These are phyloP conservation scores for Coemansia sp. DNA, from an alignment of 192 early-diverging fungal species.

Conservation along the genomic window DNA sequence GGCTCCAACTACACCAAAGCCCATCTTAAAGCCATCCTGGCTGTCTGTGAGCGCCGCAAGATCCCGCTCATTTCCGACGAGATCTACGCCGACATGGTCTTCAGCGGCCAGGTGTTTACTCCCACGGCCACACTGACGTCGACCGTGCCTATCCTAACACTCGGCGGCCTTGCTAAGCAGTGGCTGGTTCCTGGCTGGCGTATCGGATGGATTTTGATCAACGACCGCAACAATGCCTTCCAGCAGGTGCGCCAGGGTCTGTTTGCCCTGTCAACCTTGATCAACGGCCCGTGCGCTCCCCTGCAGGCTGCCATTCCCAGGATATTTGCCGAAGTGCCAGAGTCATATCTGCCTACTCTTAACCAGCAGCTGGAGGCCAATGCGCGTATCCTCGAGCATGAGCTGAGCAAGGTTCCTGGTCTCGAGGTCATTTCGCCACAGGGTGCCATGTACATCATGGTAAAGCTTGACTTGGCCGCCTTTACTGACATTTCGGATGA, in stretches of 20 bases:
- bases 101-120: slow-evolving; percentile 58
- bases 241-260: slow-evolving; percentile 66
- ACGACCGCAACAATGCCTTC: slow-evolving; percentile 58
- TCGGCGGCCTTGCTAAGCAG: slow-evolving; percentile 85
- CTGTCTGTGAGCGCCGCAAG: slow-evolving; percentile 67
- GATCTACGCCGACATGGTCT: slow-evolving; percentile 90
- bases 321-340: slow-evolving; percentile 69
- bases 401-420: slow-evolving; percentile 64
- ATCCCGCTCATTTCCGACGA: slow-evolving; percentile 86
- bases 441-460: slow-evolving; percentile 94
- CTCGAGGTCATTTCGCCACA: slow-evolving; percentile 75
- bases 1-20: slow-evolving; percentile 76
- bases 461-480: slow-evolving; percentile 61
- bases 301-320: slow-evolving; percentile 75
- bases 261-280: slow-evolving; percentile 68
- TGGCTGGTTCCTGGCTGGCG: slow-evolving; percentile 93
- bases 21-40: slow-evolving; percentile 69
- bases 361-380: slow-evolving; percentile 67
- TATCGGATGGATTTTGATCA: slow-evolving; percentile 81
- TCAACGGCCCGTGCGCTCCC: slow-evolving; percentile 75
- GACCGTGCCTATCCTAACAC: slow-evolving; percentile 78
- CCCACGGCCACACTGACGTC: slow-evolving; percentile 69
- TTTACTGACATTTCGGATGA: slow-evolving; percentile 75
- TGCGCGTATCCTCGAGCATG: slow-evolving; percentile 60
- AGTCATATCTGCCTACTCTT: slow-evolving; percentile 63